Evolutionary conservation across 345 rosid genomes (phyloP), one percentile per base, ranked within the genome.

Genomic region (Crucihimalaya himalaica): DNA sequence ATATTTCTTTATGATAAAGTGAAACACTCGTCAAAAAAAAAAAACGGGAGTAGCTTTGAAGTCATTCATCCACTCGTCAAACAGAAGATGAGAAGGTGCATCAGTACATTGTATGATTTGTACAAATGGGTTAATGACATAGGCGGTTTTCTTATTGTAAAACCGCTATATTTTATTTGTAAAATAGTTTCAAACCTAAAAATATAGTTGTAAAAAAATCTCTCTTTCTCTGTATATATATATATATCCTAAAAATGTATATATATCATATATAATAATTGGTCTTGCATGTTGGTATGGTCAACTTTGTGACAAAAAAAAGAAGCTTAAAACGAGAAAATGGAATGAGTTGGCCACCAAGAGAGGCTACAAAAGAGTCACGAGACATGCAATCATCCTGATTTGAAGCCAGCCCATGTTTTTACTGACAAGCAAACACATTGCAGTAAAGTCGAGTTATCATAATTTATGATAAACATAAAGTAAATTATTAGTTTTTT

Each of bases 381-480:
- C 50, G 80, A 76, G 75, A 63, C 80, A 76, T 70, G 80, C 59
- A 63, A 76, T 76, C 66, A 76, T 70, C 66, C 18, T 70, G 58
- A 70, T 70, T 70, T 63, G 75, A 76, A 69, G 75, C 43, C 75
- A 76, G 32, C 70, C 75, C 79, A 76, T 76, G 74, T 69, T 69
- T 54, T 76, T 76, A 76, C 80, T 76, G 75, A 76, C 80, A 76
- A 55, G 71, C 70, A 70, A 63, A 76, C 75, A 63, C 66, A 76
- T 76, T 63, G 75, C 75, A 70, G 75, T 55, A 70, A 76, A 69
- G 79, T 61, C 52, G 52, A 62, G 65, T 53, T 68, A 45, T 68
- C 74, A 75, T 54, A 42, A 62, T 68, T 68, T 75, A 54, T 27
- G 14, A 68, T 66, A 52, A 51, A 74, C 66, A 59, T 58, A 75